Conservation (phyloP, 345 rosid species). For the Rubroshorea leprosula region DNA sequence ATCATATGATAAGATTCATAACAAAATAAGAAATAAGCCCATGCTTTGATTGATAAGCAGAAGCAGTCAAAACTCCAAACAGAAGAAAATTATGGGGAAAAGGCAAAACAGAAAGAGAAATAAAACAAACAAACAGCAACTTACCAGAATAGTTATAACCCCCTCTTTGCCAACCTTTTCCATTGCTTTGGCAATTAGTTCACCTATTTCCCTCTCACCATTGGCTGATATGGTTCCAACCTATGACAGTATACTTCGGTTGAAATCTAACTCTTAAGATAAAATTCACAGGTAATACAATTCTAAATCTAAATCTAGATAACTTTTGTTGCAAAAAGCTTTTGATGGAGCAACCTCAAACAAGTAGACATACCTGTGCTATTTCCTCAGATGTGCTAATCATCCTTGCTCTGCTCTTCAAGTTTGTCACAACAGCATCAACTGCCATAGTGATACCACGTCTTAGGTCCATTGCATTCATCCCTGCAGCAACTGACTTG, state of each 20-base stretch:
- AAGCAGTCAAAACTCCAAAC: neutral
- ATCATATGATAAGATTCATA: neutral
- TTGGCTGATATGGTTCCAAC: constrained; percentile 98
- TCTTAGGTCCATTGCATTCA: constrained; percentile 70
- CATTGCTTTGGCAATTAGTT: constrained; percentile 97
- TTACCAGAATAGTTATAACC: constrained; percentile 89
- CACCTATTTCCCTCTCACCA: constrained; percentile 98
- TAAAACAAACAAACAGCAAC: constrained; percentile 11
- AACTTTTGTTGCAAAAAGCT: too few relatives aligned
- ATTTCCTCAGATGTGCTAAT: constrained; percentile 74
- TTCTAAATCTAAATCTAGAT: neutral
- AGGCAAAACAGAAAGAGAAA: neutral
- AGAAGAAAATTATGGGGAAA: neutral
- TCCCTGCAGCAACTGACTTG: constrained; percentile 72
- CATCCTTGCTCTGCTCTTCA: constrained; percentile 66
- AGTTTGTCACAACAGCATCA: constrained; percentile 53
- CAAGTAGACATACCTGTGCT: constrained; percentile 38
- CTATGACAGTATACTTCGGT: constrained; percentile 19
- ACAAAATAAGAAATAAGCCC: neutral
- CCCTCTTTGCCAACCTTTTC: constrained; percentile 99
- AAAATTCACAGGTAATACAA: neutral
- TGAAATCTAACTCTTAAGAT: neutral
- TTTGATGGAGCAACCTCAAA: neutral
- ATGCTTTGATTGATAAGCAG: too few relatives aligned
- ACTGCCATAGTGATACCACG: constrained; percentile 72